These are phyloP conservation scores for Aspergillus sclerotioniger DNA, from an alignment of 495 filamentous ascomycete species.

Conservation along the genomic window DNA sequence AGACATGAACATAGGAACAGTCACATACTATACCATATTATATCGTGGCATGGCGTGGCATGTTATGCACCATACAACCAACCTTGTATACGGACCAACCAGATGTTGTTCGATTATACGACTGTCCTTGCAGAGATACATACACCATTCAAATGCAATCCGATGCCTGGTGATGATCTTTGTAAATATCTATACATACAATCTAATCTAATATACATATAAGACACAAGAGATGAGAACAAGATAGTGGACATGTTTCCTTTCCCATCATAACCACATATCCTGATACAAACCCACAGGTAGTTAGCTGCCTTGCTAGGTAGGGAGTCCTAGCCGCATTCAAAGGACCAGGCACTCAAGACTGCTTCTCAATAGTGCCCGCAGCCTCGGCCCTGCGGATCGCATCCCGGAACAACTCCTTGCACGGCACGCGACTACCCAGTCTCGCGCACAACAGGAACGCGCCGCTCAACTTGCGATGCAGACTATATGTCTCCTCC, in stretches of 20 bases:
- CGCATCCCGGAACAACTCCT: constrained; percentile 73
- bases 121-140: too few species aligned
- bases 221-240: constrained; percentile 1
- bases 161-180: too few species aligned
- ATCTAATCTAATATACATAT: background rate
- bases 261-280: too few species aligned
- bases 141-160: too few species aligned
- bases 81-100: background rate
- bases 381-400: constrained; percentile 45
- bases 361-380: background rate
- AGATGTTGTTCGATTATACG: background rate
- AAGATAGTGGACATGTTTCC: background rate
- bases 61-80: background rate
- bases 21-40: background rate
- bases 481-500: constrained; percentile 96
- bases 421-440: constrained; percentile 77
- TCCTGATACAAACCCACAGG: too few species aligned
- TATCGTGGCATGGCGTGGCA: background rate
- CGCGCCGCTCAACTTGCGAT: constrained; percentile 92
- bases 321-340: too few species aligned
- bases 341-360: too few species aligned
- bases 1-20: background rate
- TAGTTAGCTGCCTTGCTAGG: too few species aligned
- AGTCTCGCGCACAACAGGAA: constrained; percentile 88
- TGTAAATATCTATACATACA: background rate